These are phyloP conservation scores for Triangularia setosa DNA, from an alignment of 2,329 filamentous ascomycete genomes.

Conservation along the genomic window DNA sequence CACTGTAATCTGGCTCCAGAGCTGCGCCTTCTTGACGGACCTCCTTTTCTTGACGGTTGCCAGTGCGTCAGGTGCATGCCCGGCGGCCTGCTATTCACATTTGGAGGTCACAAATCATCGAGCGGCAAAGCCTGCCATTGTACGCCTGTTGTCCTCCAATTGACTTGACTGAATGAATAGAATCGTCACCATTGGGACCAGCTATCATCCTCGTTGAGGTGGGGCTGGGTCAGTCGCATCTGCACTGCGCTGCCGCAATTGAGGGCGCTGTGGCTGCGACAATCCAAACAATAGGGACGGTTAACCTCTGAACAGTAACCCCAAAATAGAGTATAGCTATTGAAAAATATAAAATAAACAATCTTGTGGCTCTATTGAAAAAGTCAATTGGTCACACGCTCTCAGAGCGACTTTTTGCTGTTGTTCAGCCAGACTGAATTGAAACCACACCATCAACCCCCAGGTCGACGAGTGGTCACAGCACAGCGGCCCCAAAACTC, in stretches of 20 bases:
- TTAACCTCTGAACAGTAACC: not conserved
- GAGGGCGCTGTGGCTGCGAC: not conserved
- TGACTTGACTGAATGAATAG: not conserved
- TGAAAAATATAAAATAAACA: not conserved
- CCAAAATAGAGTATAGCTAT: not conserved
- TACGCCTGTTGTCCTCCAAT: not conserved
- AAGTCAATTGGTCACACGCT: not conserved
- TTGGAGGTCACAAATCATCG: not conserved
- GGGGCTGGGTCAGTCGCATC: not conserved
- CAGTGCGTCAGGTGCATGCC: not conserved
- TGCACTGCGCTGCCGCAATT: not conserved
- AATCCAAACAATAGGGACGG: not conserved
- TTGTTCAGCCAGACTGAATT: not conserved
- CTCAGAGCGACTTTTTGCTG: not conserved
- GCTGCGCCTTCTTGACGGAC: not conserved
- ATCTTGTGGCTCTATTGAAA: not conserved
- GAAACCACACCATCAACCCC: not conserved
- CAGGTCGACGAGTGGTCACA: not conserved
- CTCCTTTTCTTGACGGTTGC: not conserved
- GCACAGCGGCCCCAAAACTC: slow-evolving; percentile 5
- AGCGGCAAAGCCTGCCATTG: not conserved
- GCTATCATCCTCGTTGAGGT: not conserved
- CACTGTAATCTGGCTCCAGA: not conserved
- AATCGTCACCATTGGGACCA: not conserved
- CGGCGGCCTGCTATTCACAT: too few species aligned